Evolutionary conservation across 192 early-diverging fungal genomes (phyloP), one percentile per base, ranked within the genome.

Genomic region (Thoreauomyces humboldtii): DNA sequence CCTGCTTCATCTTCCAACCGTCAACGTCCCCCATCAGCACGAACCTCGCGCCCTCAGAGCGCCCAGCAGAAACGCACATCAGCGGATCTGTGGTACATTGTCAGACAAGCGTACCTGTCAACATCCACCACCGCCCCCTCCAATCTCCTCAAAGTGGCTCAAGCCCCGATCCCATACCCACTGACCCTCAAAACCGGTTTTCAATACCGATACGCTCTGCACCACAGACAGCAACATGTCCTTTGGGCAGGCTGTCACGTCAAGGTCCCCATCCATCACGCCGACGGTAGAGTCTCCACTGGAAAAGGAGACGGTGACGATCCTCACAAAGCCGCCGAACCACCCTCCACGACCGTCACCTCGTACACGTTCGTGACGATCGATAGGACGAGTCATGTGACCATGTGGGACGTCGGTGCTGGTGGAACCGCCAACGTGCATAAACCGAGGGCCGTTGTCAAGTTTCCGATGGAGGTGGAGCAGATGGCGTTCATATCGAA

Each of bases 331-430:
- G 9, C 35, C 11, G 27, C 31, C 31, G 58, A 27, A 1, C 24
- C 36, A 2, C 47, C 52, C 24, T 25, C 36, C 28, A 55, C 37
- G 29, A 61, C 5, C 7, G 38, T 17, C 34, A 25, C 22, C 29
- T 46, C 41, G 15, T 79, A 73, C 57, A 73, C 67, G 4, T 71
- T 79, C 36, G 75, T 63, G 7, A 35, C 60, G 9, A 46, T 76
- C 17, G 80, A 82, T 56, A 52, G 61, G 17, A 69, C 64, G 7
- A 29, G 64, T 2, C 38, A 48, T 12, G 44, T 77, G 4, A 66
- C 42, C 21, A 55, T 71, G 7, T 82, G 76, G 76, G 80, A 82
- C 54, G 44, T 73, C 38, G 37, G 47, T 21, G 50, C 50, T 5
- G 50, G 50, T 2, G 15, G 12, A n/a, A 7, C 24, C 15, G 19